Conservation (phyloP, 2,329 filamentous ascomycete genomes). For the Aspergillus pseudonomiae region DNA sequence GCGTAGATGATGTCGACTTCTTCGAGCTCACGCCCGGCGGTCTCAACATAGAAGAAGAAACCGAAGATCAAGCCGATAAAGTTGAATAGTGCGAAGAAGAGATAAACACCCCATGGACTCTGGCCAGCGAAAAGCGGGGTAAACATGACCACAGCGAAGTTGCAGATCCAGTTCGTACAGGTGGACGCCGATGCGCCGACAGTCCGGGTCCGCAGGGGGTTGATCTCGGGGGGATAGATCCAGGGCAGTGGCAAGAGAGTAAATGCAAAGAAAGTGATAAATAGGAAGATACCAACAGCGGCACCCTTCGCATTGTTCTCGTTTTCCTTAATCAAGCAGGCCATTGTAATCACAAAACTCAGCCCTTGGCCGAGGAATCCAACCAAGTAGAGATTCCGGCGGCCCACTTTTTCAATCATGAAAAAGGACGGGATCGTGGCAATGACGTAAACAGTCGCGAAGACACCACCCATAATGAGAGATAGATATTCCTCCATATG, state of each 20-base stretch:
- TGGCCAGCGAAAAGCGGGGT: constrained; percentile 41
- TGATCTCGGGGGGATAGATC: constrained; percentile 53
- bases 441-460: constrained; percentile 30
- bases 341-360: constrained; percentile 37
- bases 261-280: constrained; percentile 68
- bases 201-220: constrained; percentile 56
- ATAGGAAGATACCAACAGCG: constrained; percentile 65
- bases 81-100: constrained; percentile 45
- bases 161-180: constrained; percentile 57
- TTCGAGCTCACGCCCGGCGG: constrained; percentile 45
- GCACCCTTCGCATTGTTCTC: constrained; percentile 34
- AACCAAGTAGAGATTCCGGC: constrained; percentile 39
- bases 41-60: constrained; percentile 57
- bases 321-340: constrained; percentile 33
- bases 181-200: constrained; percentile 56
- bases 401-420: constrained; percentile 42
- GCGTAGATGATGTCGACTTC: constrained; percentile 45
- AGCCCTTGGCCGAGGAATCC: constrained; percentile 39
- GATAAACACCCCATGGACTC: constrained; percentile 43
- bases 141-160: constrained; percentile 57
- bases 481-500: constrained; percentile 23
- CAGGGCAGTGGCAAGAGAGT: constrained; percentile 66
- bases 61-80: constrained; percentile 50
- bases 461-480: constrained; percentile 32
- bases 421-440: constrained; percentile 32